A percentile compares a stretch with the other conserved stretches of the same genome.
phyloP scores from a whole-genome alignment of 2,329 filamentous ascomycete genomes.

The Helicocarpus griseus region DNA sequence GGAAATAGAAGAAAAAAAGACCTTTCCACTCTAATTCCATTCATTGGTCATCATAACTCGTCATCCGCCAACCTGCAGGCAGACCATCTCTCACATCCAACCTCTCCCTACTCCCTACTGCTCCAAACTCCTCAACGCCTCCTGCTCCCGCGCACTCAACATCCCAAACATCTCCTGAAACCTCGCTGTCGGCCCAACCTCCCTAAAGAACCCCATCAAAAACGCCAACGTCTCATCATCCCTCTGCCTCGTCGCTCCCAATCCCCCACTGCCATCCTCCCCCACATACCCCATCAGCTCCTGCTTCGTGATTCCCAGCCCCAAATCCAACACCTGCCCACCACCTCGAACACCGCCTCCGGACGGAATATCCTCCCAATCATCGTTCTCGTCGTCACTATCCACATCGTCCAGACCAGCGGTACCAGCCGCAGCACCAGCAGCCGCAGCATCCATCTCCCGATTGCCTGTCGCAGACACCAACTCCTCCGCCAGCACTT shows the following conservation, averaged over 20 bases:
- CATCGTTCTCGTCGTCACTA: conserved; percentile 65
- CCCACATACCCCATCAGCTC: conserved; percentile 74
- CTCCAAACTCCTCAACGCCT: conserved; percentile 23
- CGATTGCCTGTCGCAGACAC: conserved; percentile 61
- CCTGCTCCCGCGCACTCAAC: conserved; percentile 44
- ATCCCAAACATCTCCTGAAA: conserved; percentile 47
- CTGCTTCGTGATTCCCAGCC: conserved; percentile 54
- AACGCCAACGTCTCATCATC: conserved; percentile 89
- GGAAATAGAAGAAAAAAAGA: too few species aligned
- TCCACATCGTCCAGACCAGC: conserved; percentile 47
- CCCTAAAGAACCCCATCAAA: conserved; percentile 68
- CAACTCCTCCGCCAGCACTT: conserved; percentile 88
- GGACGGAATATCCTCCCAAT: conserved; percentile 84
- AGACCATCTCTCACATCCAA: neutral
- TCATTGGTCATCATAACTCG: too few species aligned
- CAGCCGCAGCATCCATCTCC: conserved; percentile 43
- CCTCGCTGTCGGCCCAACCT: conserved; percentile 42
- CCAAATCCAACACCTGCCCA: conserved; percentile 67
- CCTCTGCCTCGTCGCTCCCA: conserved; percentile 50
- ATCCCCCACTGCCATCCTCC: conserved; percentile 41
- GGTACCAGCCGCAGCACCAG: conserved; percentile 45
- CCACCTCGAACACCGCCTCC: too few species aligned
- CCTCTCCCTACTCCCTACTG: too few species aligned
- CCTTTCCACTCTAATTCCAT: too few species aligned
- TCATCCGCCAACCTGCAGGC: too few species aligned